Conservation (phyloP, 306 rosid species). For the Cicer judaicum region DNA sequence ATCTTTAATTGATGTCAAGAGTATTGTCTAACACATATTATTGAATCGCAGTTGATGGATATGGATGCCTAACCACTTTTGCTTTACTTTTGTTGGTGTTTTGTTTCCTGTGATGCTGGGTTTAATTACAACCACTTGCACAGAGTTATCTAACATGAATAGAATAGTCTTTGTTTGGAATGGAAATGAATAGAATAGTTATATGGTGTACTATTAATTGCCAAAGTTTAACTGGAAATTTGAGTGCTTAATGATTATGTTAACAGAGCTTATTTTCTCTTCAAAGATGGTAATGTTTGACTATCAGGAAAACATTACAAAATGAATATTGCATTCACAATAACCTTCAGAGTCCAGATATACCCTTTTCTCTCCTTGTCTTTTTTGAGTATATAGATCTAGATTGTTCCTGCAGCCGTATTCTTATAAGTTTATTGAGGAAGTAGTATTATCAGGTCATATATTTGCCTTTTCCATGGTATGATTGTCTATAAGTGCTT, state of each 20-base stretch:
- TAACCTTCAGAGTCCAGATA: neutral
- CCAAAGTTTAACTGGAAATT: constrained; percentile 2
- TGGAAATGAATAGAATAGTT: neutral
- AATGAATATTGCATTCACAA: too few relatives aligned
- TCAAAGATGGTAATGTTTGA: constrained; percentile 4
- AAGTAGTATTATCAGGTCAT: neutral
- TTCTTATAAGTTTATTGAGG: constrained; percentile 1
- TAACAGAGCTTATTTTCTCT: neutral
- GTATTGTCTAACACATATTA: neutral
- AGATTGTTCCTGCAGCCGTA: constrained; percentile 4
- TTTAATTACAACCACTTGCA: neutral
- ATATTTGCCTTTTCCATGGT: constrained; percentile 7
- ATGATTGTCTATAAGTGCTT: constrained; percentile 17
- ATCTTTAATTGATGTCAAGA: neutral
- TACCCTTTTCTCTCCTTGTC: neutral
- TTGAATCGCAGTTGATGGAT: neutral
- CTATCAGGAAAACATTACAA: neutral
- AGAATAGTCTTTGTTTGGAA: neutral
- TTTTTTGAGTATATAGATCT: constrained; percentile 21
- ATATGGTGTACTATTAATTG: neutral
- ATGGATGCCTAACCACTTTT: constrained; percentile 12
- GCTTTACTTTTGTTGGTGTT: neutral
- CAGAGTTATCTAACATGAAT: constrained; percentile 3
- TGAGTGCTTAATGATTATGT: neutral
- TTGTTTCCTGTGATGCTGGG: constrained; percentile 15